Percentiles rank a stretch among this genome's conserved stretches.
Evolutionary conservation across 257 asterid genomes (phyloP).

Genomic region (Catharanthus roseus): DNA sequence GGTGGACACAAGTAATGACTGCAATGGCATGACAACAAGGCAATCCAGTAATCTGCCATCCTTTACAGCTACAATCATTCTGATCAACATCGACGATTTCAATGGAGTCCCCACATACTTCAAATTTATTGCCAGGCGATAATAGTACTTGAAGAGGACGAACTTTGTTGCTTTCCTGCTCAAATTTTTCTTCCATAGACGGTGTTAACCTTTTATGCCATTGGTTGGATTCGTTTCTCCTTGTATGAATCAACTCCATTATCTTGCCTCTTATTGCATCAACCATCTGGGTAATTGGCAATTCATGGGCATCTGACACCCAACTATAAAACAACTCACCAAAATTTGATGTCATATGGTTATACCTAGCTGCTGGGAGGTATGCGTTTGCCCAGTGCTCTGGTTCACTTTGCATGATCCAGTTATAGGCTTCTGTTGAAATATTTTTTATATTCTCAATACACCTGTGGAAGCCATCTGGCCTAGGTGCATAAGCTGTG

Average conservation of each 20-base stretch:
- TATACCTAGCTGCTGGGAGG: constrained; percentile 80
- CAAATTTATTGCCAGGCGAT: constrained; percentile 43
- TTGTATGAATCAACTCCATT: constrained; percentile 53
- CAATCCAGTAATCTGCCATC: constrained; percentile 73
- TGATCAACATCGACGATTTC: constrained; percentile 65
- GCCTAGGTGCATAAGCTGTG: constrained; percentile 64
- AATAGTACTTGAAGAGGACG: constrained; percentile 40
- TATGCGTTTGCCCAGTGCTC: constrained; percentile 82
- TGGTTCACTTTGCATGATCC: constrained; percentile 90
- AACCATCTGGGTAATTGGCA: constrained; percentile 95
- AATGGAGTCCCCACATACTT: constrained; percentile 69
- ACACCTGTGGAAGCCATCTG: constrained; percentile 64
- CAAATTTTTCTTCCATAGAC: constrained; percentile 67
- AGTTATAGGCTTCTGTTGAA: constrained; percentile 73
- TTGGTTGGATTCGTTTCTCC: constrained; percentile 49
- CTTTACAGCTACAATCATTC: constrained; percentile 64
- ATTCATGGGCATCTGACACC: constrained; percentile 82
- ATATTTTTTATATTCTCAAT: constrained; percentile 71
- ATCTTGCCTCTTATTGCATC: constrained; percentile 69
- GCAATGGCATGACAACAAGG: constrained; percentile 89
- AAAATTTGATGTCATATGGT: constrained; percentile 66
- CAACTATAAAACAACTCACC: constrained; percentile 85
- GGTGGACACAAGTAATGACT: constrained; percentile 45
- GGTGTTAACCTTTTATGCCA: constrained; percentile 84
- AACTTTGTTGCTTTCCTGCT: constrained; percentile 56